Evolutionary conservation across 352 stramenopile genomes (phyloP), one percentile per base, ranked within the genome.

Genomic region (Hyaloperonospora brassicae): DNA sequence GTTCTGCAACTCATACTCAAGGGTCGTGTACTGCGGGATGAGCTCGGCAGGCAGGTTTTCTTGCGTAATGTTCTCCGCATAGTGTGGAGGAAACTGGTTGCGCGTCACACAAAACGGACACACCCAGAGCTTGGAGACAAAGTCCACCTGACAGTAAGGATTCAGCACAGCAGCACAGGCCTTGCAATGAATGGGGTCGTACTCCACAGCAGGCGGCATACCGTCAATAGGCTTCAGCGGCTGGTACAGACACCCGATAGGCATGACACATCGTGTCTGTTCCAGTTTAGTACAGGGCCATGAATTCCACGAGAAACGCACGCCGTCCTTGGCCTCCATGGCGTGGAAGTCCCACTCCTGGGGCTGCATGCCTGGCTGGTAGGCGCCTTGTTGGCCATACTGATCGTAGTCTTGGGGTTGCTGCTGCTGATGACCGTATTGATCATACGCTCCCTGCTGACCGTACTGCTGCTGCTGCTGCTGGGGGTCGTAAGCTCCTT

Each of bases 151-250:
- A 66, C 94, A 98, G 74, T 97, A 99, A 11, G 97, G 96, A 72
- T 99, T 99, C 11, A 99, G 76, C 47, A 99, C 89, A 1, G 96
- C 95, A 34, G 88, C 74, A 56, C 97, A 99, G 39, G 91, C 87
- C 62, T 97, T 97, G 76, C 97, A 99, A 49, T 97, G 92, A 44
- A 99, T 97, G 14, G 97, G 96, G 68, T 99, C 96, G 75, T 99
- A 99, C 68, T 96, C 77, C 45, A 98, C 71, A 43, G 95, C 74
- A 10, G 86, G 63, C 5, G 92, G 92, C 71, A 97, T 97, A 58
- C 84, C 83, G 45, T 97, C 88, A 41, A 99, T 97, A 31, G 87
- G 89, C 74, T 98, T 98, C 31, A 99, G 83, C n/a, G 97, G 97
- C 50, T 97, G 97, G 78, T 98, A 97, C 30, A 94, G 68, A 55